Conservation (phyloP, 805 yeast species). For the Yamadazyma laniorum region DNA sequence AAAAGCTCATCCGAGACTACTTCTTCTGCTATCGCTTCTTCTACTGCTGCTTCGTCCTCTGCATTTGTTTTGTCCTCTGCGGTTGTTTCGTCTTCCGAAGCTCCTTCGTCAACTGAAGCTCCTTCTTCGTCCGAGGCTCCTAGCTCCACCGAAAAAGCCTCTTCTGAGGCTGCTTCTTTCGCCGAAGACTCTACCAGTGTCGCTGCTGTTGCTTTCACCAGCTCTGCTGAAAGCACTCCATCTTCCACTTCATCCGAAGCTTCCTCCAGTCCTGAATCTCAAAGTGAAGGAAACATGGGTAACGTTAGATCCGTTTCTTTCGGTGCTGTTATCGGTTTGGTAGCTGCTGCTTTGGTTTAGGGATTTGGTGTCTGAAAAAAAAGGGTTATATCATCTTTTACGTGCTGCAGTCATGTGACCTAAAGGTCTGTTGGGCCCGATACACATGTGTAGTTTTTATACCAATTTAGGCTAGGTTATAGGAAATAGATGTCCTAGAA, state of each 20-base stretch:
- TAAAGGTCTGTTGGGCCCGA: no score
- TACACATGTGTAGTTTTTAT: no score
- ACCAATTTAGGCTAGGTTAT: slow-evolving; percentile 4
- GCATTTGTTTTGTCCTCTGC: slow-evolving; percentile 11
- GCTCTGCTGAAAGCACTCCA: slow-evolving; percentile 15
- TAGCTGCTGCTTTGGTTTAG: slow-evolving; percentile 38
- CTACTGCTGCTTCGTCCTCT: slow-evolving; percentile 12
- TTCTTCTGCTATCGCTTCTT: slow-evolving; percentile 13
- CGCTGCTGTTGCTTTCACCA: slow-evolving; percentile 7
- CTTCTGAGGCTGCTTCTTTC: background rate
- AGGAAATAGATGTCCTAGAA: slow-evolving; percentile 6
- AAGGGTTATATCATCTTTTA: background rate
- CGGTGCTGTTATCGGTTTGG: slow-evolving; percentile 38
- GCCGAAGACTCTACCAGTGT: slow-evolving; percentile 3
- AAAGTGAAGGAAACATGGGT: slow-evolving; percentile 25
- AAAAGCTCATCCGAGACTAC: slow-evolving; percentile 19
- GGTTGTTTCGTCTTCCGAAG: slow-evolving; percentile 13
- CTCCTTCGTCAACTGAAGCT: slow-evolving; percentile 7
- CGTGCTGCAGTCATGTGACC: background rate
- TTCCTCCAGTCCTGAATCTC: slow-evolving; percentile 12
- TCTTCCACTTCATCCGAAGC: slow-evolving; percentile 9
- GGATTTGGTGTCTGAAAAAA: no score
- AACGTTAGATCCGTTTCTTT: slow-evolving; percentile 28
- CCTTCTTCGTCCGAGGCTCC: slow-evolving; percentile 4
- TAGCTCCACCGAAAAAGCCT: slow-evolving; percentile 2